Base-by-base conservation (phyloP, 2,329 filamentous ascomycete genomes). In the Curvularia hawaiiensis region DNA sequence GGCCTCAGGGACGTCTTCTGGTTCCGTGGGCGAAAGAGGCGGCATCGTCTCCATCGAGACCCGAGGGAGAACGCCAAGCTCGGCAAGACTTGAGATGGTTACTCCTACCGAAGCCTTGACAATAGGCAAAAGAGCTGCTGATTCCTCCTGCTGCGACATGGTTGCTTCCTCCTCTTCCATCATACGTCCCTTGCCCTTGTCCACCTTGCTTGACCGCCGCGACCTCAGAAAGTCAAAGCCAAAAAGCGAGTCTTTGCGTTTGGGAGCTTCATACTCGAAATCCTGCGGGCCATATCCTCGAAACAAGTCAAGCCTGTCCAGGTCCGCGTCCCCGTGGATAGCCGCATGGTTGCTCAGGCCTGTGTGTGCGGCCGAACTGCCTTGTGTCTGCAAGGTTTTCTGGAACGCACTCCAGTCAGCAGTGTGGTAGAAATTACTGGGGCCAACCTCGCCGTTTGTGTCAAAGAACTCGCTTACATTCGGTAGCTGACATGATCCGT, bases 381-480 rank as follows among this genome's bases (percentile, higher is more conserved):
- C 22, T 31, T 39, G 41, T n/a, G 39, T 22, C 52, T 45, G 56
- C 14, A 58, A 20, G 16, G 40, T 35, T 46, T 52, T 20, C 56
- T 58, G 41, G 35, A 58, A 54, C 12, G 40, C 22, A 18, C 46
- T 28, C 52, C 51, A 58, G 51, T 58, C 35, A 55, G 52, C 41
- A 38, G 56, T 58, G 51, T 18, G 40, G 47, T 58, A 54, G 41
- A 54, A 58, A 46, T 33, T 40, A 33, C 56, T 50, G 48, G 52
- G 54, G 20, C 51, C 56, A 28, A 47, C 40, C 40, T 58, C 47
- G 51, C 56, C 52, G 40, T 35, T 54, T 10, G 43, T 14, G 31
- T 58, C 51, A 20, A 47, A 47, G 46, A 43, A 28, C 12, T 46
- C 28, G 35, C 56, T 58, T 55, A 58, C 56, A 50, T 51, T 54